Base-by-base conservation (phyloP, 2,329 filamentous ascomycete genomes). In the Paracamarosporium sp. region DNA sequence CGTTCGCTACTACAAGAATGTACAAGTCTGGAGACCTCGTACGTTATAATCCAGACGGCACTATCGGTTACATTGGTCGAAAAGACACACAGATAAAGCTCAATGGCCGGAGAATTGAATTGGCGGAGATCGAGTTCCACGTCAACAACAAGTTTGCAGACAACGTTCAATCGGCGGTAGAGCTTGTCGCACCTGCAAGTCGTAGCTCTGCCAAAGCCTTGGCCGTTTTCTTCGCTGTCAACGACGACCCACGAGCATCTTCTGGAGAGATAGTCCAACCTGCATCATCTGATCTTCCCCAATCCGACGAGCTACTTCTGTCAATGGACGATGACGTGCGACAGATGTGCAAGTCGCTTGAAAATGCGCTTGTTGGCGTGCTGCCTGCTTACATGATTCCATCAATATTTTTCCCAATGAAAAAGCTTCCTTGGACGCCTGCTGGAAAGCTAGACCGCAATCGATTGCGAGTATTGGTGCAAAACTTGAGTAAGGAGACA, bases 311-410 rank as follows among this genome's bases (percentile, higher is more conserved):
- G 12, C 45, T 74, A 15, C 65, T 75, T 6, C 59, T 72, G 8
- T 63, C 70, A 4, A 68, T 75, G 63, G 61, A 57, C 22, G 65
- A 72, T 24, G 50, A 63, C 11, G 47, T 67, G 12, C 65, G 66
- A 17, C 59, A 66, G 7, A 62, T 72, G 41, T 74, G 70, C 59
- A 73, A 74, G 48, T 50, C 63, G 5, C 60, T 72, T 13, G 71
- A 74, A 55, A 73, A 74, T 52, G 57, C 63, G 2, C 63, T 76
- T 11, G 64, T 62, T 9, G 65, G 68, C 9, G 60, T 66, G 3
- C 55, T 76, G 8, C 74, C 74, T 0, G 59, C 67, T 0, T 76
- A 75, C 53, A 76, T 76, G 73, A 71, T 75, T 20, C 74, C 74
- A 1, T 62, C 68, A 0, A 68, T 72, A 20, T 76, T 71, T 54